These are phyloP conservation scores for Hygrocybe coccinea DNA, from an alignment of 768 basidiomycete species.

Conservation along the genomic window DNA sequence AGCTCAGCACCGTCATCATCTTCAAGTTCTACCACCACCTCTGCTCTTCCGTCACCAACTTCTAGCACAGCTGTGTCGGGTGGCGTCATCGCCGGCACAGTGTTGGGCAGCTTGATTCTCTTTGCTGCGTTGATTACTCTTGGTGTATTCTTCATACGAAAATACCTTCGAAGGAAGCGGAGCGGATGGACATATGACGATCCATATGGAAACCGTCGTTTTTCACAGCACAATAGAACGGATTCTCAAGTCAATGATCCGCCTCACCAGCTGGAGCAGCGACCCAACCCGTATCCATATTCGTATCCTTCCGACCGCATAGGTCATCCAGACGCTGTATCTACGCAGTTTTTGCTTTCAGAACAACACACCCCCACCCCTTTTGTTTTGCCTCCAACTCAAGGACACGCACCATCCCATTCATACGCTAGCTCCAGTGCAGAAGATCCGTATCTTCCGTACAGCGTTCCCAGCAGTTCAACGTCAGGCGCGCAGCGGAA, in stretches of 20 bases:
- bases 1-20: conserved; percentile 10
- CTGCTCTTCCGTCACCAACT: conserved; percentile 23
- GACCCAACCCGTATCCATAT: not conserved
- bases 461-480: conserved; percentile 9
- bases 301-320: not conserved
- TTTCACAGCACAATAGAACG: not conserved
- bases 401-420: conserved; percentile 12
- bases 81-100: conserved; percentile 48
- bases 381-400: conserved; percentile 12
- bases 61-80: conserved; percentile 16
- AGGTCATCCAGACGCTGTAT: not conserved
- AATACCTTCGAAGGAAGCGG: not conserved
- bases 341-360: not conserved
- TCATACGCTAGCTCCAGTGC: conserved; percentile 15
- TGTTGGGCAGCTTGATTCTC: conserved; percentile 50
- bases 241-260: not conserved
- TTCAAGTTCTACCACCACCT: conserved; percentile 9
- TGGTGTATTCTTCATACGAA: conserved; percentile 48
- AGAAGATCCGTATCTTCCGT: conserved; percentile 11
- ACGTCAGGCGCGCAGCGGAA: conserved; percentile 46
- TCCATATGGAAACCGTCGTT: not conserved
- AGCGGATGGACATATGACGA: not conserved
- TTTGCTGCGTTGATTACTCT: conserved; percentile 49
- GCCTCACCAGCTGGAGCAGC: not conserved
- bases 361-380: conserved; percentile 5